These are phyloP conservation scores for Elsinoe necatrix DNA, from an alignment of 2,329 filamentous ascomycete genomes.

Conservation along the genomic window DNA sequence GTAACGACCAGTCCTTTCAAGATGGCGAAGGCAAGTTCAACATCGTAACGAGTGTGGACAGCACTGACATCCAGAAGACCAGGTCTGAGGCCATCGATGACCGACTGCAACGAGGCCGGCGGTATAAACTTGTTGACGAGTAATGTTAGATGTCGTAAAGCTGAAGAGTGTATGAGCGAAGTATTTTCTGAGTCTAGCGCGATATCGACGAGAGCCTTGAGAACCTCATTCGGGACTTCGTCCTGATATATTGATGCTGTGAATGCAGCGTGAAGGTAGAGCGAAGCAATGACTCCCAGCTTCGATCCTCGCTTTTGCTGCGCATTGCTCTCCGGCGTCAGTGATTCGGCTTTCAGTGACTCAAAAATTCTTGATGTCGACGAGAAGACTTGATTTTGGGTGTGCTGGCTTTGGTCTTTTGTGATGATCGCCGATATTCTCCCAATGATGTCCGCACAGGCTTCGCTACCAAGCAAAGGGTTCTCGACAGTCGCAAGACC, in stretches of 20 bases:
- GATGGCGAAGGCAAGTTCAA: constrained; percentile 52
- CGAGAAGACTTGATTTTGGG: constrained; percentile 41
- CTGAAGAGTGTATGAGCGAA: constrained; percentile 8
- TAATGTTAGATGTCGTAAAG: constrained; percentile 37
- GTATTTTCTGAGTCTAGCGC: constrained; percentile 16
- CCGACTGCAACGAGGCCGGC: constrained; percentile 27
- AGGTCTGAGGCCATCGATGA: constrained; percentile 23
- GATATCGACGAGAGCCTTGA: constrained; percentile 33
- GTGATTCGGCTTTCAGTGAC: constrained; percentile 6
- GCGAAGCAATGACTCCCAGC: constrained; percentile 44
- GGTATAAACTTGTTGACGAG: constrained; percentile 43
- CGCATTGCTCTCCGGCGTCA: constrained; percentile 7
- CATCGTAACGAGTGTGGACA: constrained; percentile 31
- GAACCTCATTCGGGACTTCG: constrained; percentile 26
- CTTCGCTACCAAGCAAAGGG: constrained; percentile 37
- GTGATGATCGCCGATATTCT: constrained; percentile 53
- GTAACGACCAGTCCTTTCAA: constrained; percentile 53
- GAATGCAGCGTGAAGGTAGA: constrained; percentile 47
- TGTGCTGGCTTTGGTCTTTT: constrained; percentile 41
- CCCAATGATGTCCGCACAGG: constrained; percentile 51
- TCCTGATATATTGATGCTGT: constrained; percentile 30
- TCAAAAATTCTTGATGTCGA: constrained; percentile 16
- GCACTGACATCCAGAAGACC: constrained; percentile 28
- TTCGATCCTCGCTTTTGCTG: constrained; percentile 10
- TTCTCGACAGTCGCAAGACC: constrained; percentile 28